A percentile compares a stretch with the other conserved stretches of the same genome.
Conservation (phyloP, 2,329 filamentous ascomycete genomes). For the Neocatenulostroma microsporum region DNA sequence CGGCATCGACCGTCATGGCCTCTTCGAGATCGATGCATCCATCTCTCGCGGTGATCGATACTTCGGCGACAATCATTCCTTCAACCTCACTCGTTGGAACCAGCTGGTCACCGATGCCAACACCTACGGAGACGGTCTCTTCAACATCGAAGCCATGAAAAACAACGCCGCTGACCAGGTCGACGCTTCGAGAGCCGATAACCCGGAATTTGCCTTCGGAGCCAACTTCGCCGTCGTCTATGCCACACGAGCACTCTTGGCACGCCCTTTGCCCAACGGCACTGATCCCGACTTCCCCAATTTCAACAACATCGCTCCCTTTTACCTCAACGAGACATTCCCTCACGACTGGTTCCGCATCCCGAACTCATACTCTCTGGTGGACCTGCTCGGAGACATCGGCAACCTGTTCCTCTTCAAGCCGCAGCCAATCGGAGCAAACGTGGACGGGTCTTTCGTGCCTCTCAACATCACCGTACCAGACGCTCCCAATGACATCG, state of each 20-base stretch:
- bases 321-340: conserved; percentile 24
- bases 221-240: conserved; percentile 15
- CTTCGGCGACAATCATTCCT: conserved; percentile 22
- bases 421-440: conserved; percentile 7
- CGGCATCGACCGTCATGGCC: conserved; percentile 20
- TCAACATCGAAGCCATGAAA: conserved; percentile 15
- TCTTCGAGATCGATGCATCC: conserved; percentile 21
- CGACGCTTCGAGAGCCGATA: conserved; percentile 11
- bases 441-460: conserved; percentile 13
- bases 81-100: conserved; percentile 18
- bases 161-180: conserved; percentile 12
- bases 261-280: conserved; percentile 18
- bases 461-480: conserved; percentile 12
- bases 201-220: conserved; percentile 14
- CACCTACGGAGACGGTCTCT: conserved; percentile 14
- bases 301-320: conserved; percentile 21
- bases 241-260: conserved; percentile 12
- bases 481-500: conserved; percentile 8
- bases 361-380: conserved; percentile 13
- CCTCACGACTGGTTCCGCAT: conserved; percentile 18
- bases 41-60: conserved; percentile 21
- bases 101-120: conserved; percentile 14
- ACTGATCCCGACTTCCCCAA: conserved; percentile 15
- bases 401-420: conserved; percentile 14
- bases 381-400: conserved; percentile 15